Conservation (phyloP, 2,329 filamentous ascomycete genomes). For the Parastagonospora avenae region DNA sequence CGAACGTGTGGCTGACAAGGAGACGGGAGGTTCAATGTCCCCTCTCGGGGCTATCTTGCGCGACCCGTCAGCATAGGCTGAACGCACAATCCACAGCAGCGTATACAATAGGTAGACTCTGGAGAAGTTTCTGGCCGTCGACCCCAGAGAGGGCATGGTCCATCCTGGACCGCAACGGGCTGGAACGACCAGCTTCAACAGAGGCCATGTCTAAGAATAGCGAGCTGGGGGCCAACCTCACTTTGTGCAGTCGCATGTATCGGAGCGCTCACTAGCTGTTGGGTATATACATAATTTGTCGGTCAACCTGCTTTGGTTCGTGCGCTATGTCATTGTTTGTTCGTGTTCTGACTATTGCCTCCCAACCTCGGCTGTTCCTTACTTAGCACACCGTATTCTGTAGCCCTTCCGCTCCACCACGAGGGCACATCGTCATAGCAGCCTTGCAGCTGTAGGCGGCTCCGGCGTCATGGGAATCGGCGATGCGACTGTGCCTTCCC, state of each 20-base stretch:
- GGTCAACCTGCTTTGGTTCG: constrained; percentile 34
- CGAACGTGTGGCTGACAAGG: constrained; percentile 25
- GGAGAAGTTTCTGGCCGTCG: constrained; percentile 20
- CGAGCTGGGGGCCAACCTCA: constrained; percentile 21
- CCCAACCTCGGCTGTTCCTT: background rate
- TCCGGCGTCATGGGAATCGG: constrained; percentile 9
- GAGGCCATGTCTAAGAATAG: constrained; percentile 44
- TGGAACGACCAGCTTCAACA: constrained; percentile 29
- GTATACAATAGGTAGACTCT: constrained; percentile 5
- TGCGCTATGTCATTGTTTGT: constrained; percentile 19
- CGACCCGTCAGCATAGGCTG: constrained; percentile 3
- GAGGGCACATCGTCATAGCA: constrained; percentile 15
- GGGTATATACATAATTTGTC: constrained; percentile 29
- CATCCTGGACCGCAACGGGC: constrained; percentile 6
- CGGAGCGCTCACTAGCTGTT: constrained; percentile 30
- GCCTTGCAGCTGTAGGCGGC: constrained; percentile 22
- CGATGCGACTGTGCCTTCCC: background rate
- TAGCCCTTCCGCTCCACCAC: constrained; percentile 26
- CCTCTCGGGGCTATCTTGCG: constrained; percentile 1
- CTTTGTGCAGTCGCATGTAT: constrained; percentile 21
- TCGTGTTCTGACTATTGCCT: background rate
- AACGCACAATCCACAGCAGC: background rate
- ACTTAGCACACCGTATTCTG: constrained; percentile 35
- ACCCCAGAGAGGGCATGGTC: constrained; percentile 23
- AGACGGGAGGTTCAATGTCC: constrained; percentile 18